These are phyloP conservation scores for Megacollybia marginata DNA, from an alignment of 768 basidiomycete species.

Conservation along the genomic window DNA sequence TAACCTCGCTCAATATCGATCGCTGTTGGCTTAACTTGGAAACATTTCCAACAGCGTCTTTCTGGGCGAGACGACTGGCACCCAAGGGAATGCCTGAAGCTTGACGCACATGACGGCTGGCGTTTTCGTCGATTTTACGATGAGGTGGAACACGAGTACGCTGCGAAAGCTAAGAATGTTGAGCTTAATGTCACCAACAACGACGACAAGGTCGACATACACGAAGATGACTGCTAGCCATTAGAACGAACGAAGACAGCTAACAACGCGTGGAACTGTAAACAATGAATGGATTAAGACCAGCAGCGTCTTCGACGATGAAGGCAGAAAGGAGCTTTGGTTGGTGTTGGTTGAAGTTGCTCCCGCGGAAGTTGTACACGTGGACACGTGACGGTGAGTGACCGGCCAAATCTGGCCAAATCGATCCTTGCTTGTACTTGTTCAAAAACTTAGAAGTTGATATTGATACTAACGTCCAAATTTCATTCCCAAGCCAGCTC, in stretches of 20 bases:
- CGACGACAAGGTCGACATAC: constrained; percentile 25
- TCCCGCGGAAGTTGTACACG: constrained; percentile 4
- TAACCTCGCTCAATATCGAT: constrained; percentile 76
- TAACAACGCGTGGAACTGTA: too few relatives aligned
- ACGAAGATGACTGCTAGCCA: constrained; percentile 58
- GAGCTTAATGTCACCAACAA: constrained; percentile 9
- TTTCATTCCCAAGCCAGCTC: constrained; percentile 50
- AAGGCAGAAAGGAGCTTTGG: too few relatives aligned
- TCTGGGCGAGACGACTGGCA: constrained; percentile 42
- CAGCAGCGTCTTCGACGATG: too few relatives aligned
- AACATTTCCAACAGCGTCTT: constrained; percentile 46
- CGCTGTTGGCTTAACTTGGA: constrained; percentile 41
- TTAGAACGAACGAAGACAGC: constrained; percentile 21
- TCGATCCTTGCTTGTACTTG: too few relatives aligned
- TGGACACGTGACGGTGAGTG: too few relatives aligned
- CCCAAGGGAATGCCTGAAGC: constrained; percentile 41
- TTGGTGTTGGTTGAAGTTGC: too few relatives aligned
- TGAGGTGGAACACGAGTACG: constrained; percentile 58
- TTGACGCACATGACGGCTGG: constrained; percentile 59
- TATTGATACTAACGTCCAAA: too few relatives aligned
- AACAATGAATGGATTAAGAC: too few relatives aligned
- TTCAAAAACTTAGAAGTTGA: too few relatives aligned
- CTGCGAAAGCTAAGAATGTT: constrained; percentile 45
- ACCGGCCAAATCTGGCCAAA: too few relatives aligned
- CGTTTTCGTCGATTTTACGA: constrained; percentile 76